Percentiles rank a stretch among this genome's conserved stretches.
Conservation (phyloP, 139 green algal genomes). For the Diplosphaera chodatii region DNA sequence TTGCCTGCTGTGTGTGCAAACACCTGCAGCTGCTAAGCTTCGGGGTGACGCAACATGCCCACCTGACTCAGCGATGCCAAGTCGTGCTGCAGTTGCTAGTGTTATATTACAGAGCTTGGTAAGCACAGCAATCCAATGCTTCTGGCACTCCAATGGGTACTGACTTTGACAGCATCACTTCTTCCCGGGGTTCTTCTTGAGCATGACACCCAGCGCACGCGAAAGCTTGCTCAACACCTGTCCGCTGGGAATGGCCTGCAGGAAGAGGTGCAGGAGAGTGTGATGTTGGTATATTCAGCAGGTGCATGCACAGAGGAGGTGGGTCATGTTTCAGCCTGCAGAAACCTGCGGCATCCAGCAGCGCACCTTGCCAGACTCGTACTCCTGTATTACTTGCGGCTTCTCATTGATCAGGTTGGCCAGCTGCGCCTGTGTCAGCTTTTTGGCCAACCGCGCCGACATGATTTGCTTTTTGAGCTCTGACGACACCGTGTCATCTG, state of each 20-base stretch:
- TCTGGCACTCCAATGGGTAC: too few species aligned
- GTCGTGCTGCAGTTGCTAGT: too few species aligned
- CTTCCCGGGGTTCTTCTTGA: conserved; percentile 14
- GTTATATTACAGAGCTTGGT: too few species aligned
- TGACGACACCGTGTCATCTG: conserved; percentile 79
- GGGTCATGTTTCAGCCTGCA: too few species aligned
- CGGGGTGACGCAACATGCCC: too few species aligned
- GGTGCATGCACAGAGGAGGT: too few species aligned
- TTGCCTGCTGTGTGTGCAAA: too few species aligned
- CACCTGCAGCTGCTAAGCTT: too few species aligned
- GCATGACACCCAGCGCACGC: conserved; percentile 67
- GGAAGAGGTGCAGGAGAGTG: neutral
- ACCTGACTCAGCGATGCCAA: too few species aligned
- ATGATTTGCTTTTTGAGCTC: conserved; percentile 94
- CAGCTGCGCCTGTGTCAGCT: conserved; percentile 94
- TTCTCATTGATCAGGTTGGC: conserved; percentile 94
- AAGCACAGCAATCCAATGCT: too few species aligned
- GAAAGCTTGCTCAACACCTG: conserved; percentile 89
- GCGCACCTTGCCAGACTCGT: conserved; percentile 37
- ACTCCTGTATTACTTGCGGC: conserved; percentile 91
- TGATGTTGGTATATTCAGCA: too few species aligned
- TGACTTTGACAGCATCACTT: neutral
- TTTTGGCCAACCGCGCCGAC: conserved; percentile 86
- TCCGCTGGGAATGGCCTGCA: conserved; percentile 90
- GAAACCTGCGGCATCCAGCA: too few species aligned